Conservation (phyloP, 2,329 filamentous ascomycete genomes). For the Phialophora macrospora region DNA sequence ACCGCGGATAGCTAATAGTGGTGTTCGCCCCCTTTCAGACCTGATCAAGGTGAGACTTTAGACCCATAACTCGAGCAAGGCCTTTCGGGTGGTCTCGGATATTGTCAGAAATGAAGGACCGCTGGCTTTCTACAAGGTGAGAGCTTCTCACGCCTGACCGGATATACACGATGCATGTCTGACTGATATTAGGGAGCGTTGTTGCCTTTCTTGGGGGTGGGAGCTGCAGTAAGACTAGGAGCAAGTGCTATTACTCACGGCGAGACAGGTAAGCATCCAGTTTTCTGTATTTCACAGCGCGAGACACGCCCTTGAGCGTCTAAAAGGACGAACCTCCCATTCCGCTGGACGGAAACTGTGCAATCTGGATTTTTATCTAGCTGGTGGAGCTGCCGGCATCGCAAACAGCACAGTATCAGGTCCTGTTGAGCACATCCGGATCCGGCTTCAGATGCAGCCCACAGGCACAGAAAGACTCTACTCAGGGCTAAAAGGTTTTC, state of each 20-base stretch:
- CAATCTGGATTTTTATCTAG: slow-evolving; percentile 17
- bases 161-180: background rate
- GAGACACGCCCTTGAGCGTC: slow-evolving; percentile 8
- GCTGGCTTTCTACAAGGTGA: slow-evolving; percentile 16
- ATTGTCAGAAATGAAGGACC: slow-evolving; percentile 7
- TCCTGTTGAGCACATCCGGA: slow-evolving; percentile 29
- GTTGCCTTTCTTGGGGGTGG: slow-evolving; percentile 9
- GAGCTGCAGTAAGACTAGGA: slow-evolving; percentile 1
- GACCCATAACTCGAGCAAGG: slow-evolving; percentile 23
- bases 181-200: background rate
- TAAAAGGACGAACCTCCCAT: background rate
- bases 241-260: background rate
- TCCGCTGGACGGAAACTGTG: background rate
- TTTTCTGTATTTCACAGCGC: slow-evolving; percentile 25
- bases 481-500: slow-evolving; percentile 13
- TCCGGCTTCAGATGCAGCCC: slow-evolving; percentile 27
- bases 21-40: slow-evolving; percentile 9
- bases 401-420: slow-evolving; percentile 26
- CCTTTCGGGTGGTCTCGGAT: slow-evolving; percentile 10
- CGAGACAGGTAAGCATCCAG: slow-evolving; percentile 24
- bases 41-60: slow-evolving; percentile 26
- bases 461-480: slow-evolving; percentile 18
- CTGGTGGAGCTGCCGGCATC: slow-evolving; percentile 21
- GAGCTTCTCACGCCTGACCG: no score
- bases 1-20: background rate